These are phyloP conservation scores for Leishmania arabica DNA, from an alignment of 208 protist species.

Conservation along the genomic window DNA sequence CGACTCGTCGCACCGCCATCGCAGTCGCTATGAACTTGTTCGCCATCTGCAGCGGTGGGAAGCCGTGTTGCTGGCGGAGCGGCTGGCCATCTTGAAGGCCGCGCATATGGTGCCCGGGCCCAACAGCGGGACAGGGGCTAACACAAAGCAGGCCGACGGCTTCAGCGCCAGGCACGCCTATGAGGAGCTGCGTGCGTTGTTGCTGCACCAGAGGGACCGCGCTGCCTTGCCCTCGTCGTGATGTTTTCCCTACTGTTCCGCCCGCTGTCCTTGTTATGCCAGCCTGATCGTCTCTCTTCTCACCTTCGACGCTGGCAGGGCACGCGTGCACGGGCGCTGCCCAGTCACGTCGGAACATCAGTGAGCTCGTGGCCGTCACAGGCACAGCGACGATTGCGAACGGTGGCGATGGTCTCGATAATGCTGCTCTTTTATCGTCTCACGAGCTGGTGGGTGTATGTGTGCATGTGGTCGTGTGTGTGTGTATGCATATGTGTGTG, in stretches of 20 bases:
- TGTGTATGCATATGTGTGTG: not conserved
- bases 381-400: not conserved
- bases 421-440: not conserved
- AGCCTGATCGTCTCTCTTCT: not conserved
- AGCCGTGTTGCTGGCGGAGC: constrained; percentile 30
- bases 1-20: constrained; percentile 20
- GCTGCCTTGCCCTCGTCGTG: not conserved
- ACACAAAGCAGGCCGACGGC: constrained; percentile 5
- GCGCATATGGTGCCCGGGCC: constrained; percentile 19
- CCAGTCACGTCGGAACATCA: not conserved
- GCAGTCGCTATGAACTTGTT: constrained; percentile 54
- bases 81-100: constrained; percentile 29
- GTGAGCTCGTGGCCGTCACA: not conserved
- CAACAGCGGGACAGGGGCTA: constrained; percentile 20
- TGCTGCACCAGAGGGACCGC: constrained; percentile 22
- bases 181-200: constrained; percentile 27
- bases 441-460: not conserved
- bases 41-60: constrained; percentile 62
- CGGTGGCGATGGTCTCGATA: not conserved
- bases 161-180: constrained; percentile 23
- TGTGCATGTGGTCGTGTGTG: not conserved
- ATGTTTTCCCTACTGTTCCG: not conserved
- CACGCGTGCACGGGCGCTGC: not conserved
- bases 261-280: not conserved
- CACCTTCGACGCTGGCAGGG: not conserved